Evolutionary conservation across 305 asterid genomes (phyloP), one percentile per base, ranked within the genome.

Genomic region (Solanum aculeatissimum): DNA sequence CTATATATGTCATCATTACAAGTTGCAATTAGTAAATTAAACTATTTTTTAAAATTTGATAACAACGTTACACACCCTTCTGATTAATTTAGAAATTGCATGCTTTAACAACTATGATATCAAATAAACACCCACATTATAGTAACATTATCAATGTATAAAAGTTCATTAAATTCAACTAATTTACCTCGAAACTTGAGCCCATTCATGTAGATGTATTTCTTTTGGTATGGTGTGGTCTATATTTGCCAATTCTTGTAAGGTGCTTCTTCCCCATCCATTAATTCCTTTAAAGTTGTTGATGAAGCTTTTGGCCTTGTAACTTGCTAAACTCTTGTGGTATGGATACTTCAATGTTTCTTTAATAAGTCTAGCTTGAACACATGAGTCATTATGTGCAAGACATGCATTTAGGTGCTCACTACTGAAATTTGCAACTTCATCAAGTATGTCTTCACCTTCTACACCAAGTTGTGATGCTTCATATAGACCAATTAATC

Each of bases 391-490:
- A 53, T 55, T 62, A 38, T 83, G 15, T 19, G 51, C 51, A 21
- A 85, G 16, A 82, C 51, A 47, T 83, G 83, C 88, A 40, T 60
- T 84, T 14, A 86, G 91, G 54, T 55, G 15, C 14, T 74, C 63
- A 58, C 81, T 65, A 81, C 90, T 88, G 47, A 89, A 89, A 8
- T 82, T 70, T 18, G n/a, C n/a, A n/a, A n/a, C n/a, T n/a, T n/a
- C n/a, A n/a, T n/a, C n/a, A n/a, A n/a, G n/a, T n/a, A n/a, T n/a
- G n/a, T n/a, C n/a, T n/a, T n/a, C n/a, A n/a, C n/a, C n/a, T n/a
- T n/a, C n/a, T n/a, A n/a, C n/a, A 57, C 65, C 65, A 57, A 91
- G 66, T 49, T 91, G 92, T 4, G 93, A 68, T 4, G 93, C 95
- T 85, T 92, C 93, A 75, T 89, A 88, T 80, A 92, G n/a, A 68